Evolutionary conservation across 176 grass and related monocot species (phyloP).

Genomic region (Leersia perrieri): DNA sequence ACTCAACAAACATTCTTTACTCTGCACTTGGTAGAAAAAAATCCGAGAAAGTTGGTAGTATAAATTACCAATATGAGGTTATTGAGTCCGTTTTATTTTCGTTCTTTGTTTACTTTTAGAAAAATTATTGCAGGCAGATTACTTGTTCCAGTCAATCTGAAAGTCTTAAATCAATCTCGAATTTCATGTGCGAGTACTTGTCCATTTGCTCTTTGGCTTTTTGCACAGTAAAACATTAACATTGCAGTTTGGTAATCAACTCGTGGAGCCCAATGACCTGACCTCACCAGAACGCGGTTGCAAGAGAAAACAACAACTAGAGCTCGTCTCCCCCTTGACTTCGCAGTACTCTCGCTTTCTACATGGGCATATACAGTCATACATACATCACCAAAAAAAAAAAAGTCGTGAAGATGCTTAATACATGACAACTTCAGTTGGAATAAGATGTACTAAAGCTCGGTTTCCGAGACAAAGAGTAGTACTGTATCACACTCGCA

Average conservation of each 20-base stretch:
- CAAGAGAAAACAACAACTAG: neutral
- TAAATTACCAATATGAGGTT: neutral
- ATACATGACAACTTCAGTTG: neutral
- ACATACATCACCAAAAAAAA: no score
- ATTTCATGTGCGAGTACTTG: neutral
- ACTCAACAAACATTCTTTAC: neutral
- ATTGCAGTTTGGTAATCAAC: conserved; percentile 41
- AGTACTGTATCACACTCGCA: no score
- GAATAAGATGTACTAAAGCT: neutral
- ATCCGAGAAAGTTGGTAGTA: neutral
- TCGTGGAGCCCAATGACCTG: conserved; percentile 32
- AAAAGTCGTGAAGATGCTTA: no score
- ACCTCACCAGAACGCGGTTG: conserved; percentile 1
- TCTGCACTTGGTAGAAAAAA: neutral
- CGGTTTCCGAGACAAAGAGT: neutral
- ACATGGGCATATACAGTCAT: neutral
- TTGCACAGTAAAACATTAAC: neutral
- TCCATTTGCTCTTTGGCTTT: neutral
- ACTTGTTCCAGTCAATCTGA: neutral
- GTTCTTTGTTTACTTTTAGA: no score
- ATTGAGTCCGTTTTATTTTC: no score
- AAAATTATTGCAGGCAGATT: no score
- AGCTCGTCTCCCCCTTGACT: conserved; percentile 7
- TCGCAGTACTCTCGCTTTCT: neutral
- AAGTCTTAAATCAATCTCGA: neutral